These are phyloP conservation scores for Colletotrichum acutatum DNA, from an alignment of 2,329 filamentous ascomycete genomes.

Conservation along the genomic window DNA sequence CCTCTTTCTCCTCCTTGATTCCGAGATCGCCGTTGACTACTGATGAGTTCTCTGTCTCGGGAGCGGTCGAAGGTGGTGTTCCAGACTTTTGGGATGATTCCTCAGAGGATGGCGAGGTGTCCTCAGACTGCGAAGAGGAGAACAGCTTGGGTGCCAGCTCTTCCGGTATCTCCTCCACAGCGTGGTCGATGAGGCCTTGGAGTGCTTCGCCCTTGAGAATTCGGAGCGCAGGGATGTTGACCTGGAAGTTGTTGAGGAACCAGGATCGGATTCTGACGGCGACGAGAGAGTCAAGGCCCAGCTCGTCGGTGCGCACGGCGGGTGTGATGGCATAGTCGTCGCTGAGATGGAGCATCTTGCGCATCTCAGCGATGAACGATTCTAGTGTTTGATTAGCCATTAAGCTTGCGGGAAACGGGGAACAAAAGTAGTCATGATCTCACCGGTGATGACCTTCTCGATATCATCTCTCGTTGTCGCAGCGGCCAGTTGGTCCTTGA, in stretches of 20 bases:
- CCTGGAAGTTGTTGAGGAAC: conserved; percentile 56
- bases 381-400: background rate
- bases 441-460: background rate
- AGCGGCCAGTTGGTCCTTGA: background rate
- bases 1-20: background rate
- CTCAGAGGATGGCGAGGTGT: background rate
- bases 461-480: background rate
- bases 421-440: background rate
- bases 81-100: background rate
- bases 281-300: conserved; percentile 43
- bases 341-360: conserved; percentile 35
- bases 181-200: background rate
- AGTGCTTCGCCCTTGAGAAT: conserved; percentile 44
- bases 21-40: background rate
- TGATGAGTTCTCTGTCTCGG: background rate
- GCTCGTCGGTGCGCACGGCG: conserved; percentile 26
- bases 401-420: background rate
- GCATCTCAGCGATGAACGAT: conserved; percentile 15
- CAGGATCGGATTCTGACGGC: conserved; percentile 54
- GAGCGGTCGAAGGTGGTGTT: background rate
- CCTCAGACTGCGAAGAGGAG: background rate
- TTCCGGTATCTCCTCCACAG: background rate
- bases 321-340: conserved; percentile 21
- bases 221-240: conserved; percentile 57
- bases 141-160: background rate